Conservation (phyloP, 805 yeast species). For the Candida tammaniensis region DNA sequence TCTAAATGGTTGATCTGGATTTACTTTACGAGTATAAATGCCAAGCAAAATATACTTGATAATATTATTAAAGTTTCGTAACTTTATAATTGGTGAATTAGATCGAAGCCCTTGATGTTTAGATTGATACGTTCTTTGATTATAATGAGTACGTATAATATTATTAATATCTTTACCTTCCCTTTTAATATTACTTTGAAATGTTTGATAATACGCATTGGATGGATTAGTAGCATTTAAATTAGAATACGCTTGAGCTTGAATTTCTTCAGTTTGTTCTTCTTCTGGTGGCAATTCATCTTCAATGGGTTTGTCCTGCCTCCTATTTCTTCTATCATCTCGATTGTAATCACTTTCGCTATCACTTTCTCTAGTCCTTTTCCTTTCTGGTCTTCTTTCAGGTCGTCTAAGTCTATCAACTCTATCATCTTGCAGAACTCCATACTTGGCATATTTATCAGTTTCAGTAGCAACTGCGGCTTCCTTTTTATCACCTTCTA, state of each 20-base stretch:
- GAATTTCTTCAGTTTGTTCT: neutral
- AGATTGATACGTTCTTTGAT: constrained; percentile 73
- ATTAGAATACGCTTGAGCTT: constrained; percentile 17
- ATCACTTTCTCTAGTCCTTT: constrained; percentile 2
- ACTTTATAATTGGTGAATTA: constrained; percentile 77
- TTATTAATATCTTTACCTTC: constrained; percentile 51
- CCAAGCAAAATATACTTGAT: constrained; percentile 83
- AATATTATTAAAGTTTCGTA: constrained; percentile 88
- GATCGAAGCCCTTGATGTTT: constrained; percentile 59
- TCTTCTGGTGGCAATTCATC: constrained; percentile 1
- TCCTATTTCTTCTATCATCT: neutral
- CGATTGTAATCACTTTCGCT: neutral
- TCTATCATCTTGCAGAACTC: constrained; percentile 5
- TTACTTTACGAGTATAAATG: constrained; percentile 47
- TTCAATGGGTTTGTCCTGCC: constrained; percentile 2
- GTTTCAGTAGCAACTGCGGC: constrained; percentile 1
- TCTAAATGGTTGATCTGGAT: constrained; percentile 30
- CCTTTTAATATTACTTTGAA: constrained; percentile 34
- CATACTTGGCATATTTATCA: constrained; percentile 8
- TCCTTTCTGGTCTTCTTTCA: neutral
- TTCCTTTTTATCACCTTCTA: neutral
- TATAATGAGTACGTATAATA: constrained; percentile 80
- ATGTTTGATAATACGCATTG: constrained; percentile 28
- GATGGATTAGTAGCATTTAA: constrained; percentile 24
- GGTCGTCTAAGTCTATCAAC: constrained; percentile 7